Conservation (phyloP, 2,329 filamentous ascomycete genomes). For the Alternaria sp. region DNA sequence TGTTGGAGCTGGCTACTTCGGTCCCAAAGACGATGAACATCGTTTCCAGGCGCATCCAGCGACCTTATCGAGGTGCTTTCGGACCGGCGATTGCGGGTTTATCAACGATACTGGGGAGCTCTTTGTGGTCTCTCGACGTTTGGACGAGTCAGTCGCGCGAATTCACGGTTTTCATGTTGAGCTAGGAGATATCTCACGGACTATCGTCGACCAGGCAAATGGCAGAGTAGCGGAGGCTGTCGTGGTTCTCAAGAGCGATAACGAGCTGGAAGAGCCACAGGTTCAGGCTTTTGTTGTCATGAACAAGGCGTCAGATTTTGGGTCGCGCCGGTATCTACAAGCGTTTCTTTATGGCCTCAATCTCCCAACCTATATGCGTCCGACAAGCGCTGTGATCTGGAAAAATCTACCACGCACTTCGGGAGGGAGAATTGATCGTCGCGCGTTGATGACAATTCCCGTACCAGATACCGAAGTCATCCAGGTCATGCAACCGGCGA, state of each 20-base stretch:
- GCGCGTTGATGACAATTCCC: not conserved
- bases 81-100: not conserved
- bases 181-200: not conserved
- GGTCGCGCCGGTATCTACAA: not conserved
- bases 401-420: constrained; percentile 3
- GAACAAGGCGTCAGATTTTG: not conserved
- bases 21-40: not conserved
- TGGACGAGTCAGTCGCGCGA: not conserved
- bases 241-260: not conserved
- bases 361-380: constrained; percentile 10
- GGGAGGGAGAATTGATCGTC: not conserved
- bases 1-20: not conserved
- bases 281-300: constrained; percentile 1
- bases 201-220: not conserved
- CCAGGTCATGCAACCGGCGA: constrained; percentile 4
- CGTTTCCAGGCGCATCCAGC: not conserved
- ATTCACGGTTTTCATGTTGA: not conserved
- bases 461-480: constrained; percentile 8
- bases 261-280: not conserved
- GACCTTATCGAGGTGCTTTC: not conserved
- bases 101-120: not conserved
- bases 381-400: not conserved
- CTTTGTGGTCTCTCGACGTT: constrained; percentile 1
- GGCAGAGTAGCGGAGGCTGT: not conserved
- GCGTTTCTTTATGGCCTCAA: constrained; percentile 1